These are phyloP conservation scores for Penicillium egyptiacum DNA, from an alignment of 495 filamentous ascomycete genomes.

Conservation along the genomic window DNA sequence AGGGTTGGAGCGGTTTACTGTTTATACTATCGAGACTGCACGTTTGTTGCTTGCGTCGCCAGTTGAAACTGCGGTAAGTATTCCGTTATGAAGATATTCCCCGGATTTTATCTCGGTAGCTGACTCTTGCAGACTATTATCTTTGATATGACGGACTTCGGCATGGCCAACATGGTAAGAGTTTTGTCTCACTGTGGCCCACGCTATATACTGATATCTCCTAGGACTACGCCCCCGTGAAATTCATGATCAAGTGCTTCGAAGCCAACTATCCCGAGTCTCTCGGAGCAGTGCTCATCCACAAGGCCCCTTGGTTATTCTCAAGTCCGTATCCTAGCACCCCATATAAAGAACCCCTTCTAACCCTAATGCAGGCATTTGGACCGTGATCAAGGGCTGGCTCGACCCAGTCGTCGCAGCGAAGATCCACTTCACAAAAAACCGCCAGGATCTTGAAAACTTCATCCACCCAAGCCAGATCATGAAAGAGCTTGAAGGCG, in stretches of 20 bases:
- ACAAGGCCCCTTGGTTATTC: slow-evolving; percentile 97
- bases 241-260: slow-evolving; percentile 99
- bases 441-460: slow-evolving; percentile 69
- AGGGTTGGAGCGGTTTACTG: slow-evolving; percentile 81
- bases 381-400: slow-evolving; percentile 93
- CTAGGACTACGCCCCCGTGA: slow-evolving; percentile 91
- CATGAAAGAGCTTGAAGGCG: slow-evolving; percentile 74
- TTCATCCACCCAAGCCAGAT: slow-evolving; percentile 74
- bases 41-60: slow-evolving; percentile 75
- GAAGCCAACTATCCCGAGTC: slow-evolving; percentile 98
- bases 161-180: slow-evolving; percentile 88
- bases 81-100: neutral
- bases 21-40: slow-evolving; percentile 92
- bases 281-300: slow-evolving; percentile 88
- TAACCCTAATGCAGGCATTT: slow-evolving; percentile 55
- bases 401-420: slow-evolving; percentile 93
- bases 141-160: slow-evolving; percentile 95
- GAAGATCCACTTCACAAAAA: slow-evolving; percentile 95
- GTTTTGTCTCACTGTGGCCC: neutral
- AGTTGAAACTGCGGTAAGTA: slow-evolving; percentile 86
- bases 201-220: slow-evolving; percentile 15
- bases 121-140: slow-evolving; percentile 63
- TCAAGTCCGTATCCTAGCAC: slow-evolving; percentile 57
- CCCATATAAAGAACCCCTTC: neutral
- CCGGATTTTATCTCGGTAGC: slow-evolving; percentile 10